Evolutionary conservation across 805 yeast species (phyloP).

Genomic region (Saturnispora sanitii): DNA sequence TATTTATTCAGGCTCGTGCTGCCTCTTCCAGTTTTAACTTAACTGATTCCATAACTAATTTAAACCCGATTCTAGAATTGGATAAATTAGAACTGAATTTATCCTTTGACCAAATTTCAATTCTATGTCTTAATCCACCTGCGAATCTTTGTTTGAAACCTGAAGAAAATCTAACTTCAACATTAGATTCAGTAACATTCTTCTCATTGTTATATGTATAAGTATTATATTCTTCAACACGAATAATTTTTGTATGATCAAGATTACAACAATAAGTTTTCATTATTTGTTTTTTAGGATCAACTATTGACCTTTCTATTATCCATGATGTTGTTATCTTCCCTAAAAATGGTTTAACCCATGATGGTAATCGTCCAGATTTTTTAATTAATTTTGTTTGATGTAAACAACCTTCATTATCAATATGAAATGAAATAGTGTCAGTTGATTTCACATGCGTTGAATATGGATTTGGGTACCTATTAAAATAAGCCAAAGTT

Average conservation of each 20-base stretch:
- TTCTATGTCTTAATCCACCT: constrained; percentile 55
- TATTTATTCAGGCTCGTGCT: not conserved
- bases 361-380: constrained; percentile 69
- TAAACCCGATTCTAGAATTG: constrained; percentile 63
- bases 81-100: constrained; percentile 59
- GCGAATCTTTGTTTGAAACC: constrained; percentile 40
- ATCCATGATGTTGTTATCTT: constrained; percentile 67
- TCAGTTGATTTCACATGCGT: constrained; percentile 79
- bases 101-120: constrained; percentile 73
- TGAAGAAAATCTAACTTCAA: constrained; percentile 55
- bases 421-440: constrained; percentile 53
- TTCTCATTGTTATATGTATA: constrained; percentile 31
- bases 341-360: constrained; percentile 70
- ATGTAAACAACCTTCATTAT: constrained; percentile 51
- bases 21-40: constrained; percentile 10
- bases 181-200: constrained; percentile 36
- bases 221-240: constrained; percentile 66
- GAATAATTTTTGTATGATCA: constrained; percentile 70
- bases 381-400: constrained; percentile 70
- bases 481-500: constrained; percentile 64
- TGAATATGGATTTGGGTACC: constrained; percentile 74
- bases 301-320: constrained; percentile 66
- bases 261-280: constrained; percentile 68
- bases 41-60: constrained; percentile 56
- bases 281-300: constrained; percentile 47